A percentile compares a stretch with the other conserved stretches of the same genome.
phyloP scores from a whole-genome alignment of 2,329 filamentous ascomycete genomes.

The Exophiala lecanii-corni region DNA sequence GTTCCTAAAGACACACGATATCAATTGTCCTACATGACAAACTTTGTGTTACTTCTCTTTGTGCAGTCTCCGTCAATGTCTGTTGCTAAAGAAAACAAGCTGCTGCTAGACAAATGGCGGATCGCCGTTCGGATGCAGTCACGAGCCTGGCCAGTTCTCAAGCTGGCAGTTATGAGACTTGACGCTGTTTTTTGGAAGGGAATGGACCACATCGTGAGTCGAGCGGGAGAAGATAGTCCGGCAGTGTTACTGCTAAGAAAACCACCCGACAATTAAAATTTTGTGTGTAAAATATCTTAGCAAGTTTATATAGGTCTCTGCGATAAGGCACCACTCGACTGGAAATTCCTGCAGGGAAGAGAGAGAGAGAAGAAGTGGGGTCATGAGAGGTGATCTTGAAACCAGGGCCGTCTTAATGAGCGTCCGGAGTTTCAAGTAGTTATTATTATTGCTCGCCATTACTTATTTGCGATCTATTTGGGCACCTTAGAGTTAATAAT shows the following conservation, averaged over 20 bases:
- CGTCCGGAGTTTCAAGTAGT: too few relatives aligned
- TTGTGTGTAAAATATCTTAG: too few relatives aligned
- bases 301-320: too few relatives aligned
- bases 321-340: too few relatives aligned
- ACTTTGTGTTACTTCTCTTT: slow-evolving; percentile 11
- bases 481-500: too few relatives aligned
- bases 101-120: slow-evolving; percentile 12
- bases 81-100: slow-evolving; percentile 9
- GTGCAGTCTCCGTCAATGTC: slow-evolving; percentile 11
- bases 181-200: slow-evolving; percentile 11
- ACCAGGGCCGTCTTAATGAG: too few relatives aligned
- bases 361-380: too few relatives aligned
- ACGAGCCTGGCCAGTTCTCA: slow-evolving; percentile 13
- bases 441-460: too few relatives aligned
- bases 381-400: too few relatives aligned
- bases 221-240: slow-evolving; percentile 10
- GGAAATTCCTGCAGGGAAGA: too few relatives aligned
- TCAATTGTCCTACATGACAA: slow-evolving; percentile 14
- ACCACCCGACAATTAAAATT: slow-evolving; percentile 5
- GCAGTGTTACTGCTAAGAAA: slow-evolving; percentile 26
- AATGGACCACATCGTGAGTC: slow-evolving; percentile 7
- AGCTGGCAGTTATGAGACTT: slow-evolving; percentile 12
- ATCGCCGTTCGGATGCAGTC: slow-evolving; percentile 12
- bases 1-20: slow-evolving; percentile 9
- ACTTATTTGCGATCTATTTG: too few relatives aligned